These are phyloP conservation scores for Mycena galopus DNA, from an alignment of 768 basidiomycete genomes.

Conservation along the genomic window DNA sequence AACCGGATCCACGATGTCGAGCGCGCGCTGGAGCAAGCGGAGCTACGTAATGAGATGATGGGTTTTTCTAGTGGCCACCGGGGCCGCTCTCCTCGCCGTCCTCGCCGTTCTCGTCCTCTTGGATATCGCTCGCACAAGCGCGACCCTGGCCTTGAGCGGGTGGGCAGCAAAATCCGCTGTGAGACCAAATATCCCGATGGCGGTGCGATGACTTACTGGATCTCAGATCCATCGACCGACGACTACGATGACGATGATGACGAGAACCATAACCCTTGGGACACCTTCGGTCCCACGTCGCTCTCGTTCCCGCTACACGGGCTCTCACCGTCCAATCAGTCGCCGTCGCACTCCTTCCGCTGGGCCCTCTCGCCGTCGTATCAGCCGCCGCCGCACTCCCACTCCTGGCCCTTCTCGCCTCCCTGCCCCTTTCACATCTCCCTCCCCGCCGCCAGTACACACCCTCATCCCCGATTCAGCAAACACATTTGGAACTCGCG, in stretches of 20 bases:
- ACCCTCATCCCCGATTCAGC: not conserved
- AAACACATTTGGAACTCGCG: not conserved
- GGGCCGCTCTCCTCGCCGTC: conserved; percentile 5
- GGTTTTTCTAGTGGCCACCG: not conserved
- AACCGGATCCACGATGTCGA: conserved; percentile 19
- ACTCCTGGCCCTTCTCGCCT: too few species aligned
- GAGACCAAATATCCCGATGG: conserved; percentile 20
- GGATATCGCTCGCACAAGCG: conserved; percentile 16
- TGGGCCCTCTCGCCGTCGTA: not conserved
- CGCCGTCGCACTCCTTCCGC: not conserved
- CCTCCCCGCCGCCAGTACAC: not conserved
- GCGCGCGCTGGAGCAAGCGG: conserved; percentile 27
- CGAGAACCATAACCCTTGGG: not conserved
- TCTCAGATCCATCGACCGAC: conserved; percentile 6
- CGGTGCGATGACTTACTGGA: conserved; percentile 3
- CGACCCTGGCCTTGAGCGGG: conserved; percentile 1
- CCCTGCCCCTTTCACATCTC: not conserved
- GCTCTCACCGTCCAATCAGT: not conserved
- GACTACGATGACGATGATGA: not conserved
- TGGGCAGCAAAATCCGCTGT: conserved; percentile 12
- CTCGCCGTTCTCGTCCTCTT: not conserved
- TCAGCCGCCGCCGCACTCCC: too few species aligned
- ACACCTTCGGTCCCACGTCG: not conserved
- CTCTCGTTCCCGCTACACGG: not conserved
- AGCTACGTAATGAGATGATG: conserved; percentile 32